Evolutionary conservation across 176 grass and related monocot genomes (phyloP), one percentile per base, ranked within the genome.

Genomic region (Melocanna baccifera): DNA sequence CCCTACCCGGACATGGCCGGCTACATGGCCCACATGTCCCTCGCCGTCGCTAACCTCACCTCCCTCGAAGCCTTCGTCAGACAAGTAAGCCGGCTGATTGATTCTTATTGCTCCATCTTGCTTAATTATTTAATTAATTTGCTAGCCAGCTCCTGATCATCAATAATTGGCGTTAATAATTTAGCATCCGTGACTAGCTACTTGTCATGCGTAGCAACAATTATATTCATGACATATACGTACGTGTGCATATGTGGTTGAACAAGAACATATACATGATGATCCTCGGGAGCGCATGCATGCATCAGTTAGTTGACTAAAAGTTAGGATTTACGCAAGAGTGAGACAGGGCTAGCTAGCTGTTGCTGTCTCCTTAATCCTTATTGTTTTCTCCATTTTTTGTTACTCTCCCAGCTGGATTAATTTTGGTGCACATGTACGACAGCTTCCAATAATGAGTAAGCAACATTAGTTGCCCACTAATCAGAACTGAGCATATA

Each of bases 31-130:
- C 62, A 86, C 65, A 82, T 94, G 86, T 88, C 86, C 36, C 56
- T 94, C 59, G 92, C 89, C 86, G 42, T 94, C 47, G 16, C 48
- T 77, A 94, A 87, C 79, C 92, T 94, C 80, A 30, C 89, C 65
- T 81, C 92, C 40, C 80, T 91, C 5, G 71, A 94, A 36, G 72
- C 86, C 66, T 91, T 94, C 66, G 84, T 94, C 74, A 45, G 48
- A 73, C 89, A 91, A 39, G 92, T n/a, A 30, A 14, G 25, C 11
- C 9, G 6, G 23, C 58, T 28, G 23, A 62, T 28, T 62, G 4
- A 23, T n/a, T 57, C 2, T 10, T 57, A 9, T 9, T 20, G 51
- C 53, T 57, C 53, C 53, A 56, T 57, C 20, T 57, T 36, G 30
- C 63, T 36, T 19, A 23, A 45, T 45, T 45, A 45, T 22, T 45